Percentiles rank a stretch among this genome's conserved stretches.
These are phyloP conservation scores for Aspergillus egyptiacus DNA, from an alignment of 495 filamentous ascomycete genomes.

Conservation along the genomic window DNA sequence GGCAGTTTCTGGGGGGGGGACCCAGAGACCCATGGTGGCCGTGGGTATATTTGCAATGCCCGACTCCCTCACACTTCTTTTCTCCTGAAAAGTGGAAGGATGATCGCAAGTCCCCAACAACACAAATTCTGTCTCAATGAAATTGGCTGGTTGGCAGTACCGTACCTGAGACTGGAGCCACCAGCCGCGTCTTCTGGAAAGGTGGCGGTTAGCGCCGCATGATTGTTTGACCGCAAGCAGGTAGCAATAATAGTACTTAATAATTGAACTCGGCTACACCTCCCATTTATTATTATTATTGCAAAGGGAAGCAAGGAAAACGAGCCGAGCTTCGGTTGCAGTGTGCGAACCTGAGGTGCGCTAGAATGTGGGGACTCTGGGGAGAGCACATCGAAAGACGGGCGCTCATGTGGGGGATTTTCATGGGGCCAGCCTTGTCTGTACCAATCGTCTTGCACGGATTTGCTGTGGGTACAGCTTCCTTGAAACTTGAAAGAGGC, in stretches of 20 bases:
- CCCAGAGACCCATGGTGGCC: no score
- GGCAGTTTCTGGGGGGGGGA: no score
- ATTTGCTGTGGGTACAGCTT: no score
- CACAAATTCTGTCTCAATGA: neutral
- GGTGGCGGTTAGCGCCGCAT: conserved; percentile 21
- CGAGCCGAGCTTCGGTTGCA: conserved; percentile 11
- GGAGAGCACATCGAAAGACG: conserved; percentile 7
- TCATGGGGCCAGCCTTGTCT: conserved; percentile 15
- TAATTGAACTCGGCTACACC: conserved; percentile 6
- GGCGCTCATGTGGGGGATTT: conserved; percentile 23
- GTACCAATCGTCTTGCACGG: conserved; percentile 1
- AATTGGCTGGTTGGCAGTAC: conserved; percentile 3
- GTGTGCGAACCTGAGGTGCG: no score
- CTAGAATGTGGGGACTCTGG: conserved; percentile 21
- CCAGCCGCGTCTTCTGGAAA: neutral
- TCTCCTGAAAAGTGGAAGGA: no score
- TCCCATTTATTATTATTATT: no score
- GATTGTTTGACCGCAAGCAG: no score
- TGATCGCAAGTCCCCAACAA: no score
- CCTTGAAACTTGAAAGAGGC: no score
- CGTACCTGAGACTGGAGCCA: conserved; percentile 2
- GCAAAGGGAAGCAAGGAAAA: neutral
- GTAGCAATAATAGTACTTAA: no score
- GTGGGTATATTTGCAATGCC: no score
- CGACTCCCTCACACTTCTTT: no score